Conservation (phyloP, 441 rosid genomes). For the Theobroma grandiflorum region DNA sequence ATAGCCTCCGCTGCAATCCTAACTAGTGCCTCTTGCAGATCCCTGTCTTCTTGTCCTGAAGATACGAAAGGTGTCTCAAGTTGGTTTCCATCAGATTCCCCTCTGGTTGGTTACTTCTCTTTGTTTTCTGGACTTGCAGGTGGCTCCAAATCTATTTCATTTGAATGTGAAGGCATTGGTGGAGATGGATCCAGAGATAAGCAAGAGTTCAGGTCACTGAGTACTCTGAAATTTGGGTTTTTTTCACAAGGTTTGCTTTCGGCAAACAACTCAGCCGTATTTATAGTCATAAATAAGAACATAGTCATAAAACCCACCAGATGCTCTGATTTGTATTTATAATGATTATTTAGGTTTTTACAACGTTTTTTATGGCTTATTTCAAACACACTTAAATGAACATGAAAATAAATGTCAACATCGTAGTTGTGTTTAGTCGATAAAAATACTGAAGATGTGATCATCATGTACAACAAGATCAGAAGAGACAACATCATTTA, state of each 20-base stretch:
- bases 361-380: too few relatives aligned
- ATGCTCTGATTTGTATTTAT: too few relatives aligned
- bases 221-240: slow-evolving; percentile 25
- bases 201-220: slow-evolving; percentile 48
- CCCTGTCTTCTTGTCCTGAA: slow-evolving; percentile 34
- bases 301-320: too few relatives aligned
- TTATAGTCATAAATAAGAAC: too few relatives aligned
- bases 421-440: too few relatives aligned
- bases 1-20: slow-evolving; percentile 63
- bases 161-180: slow-evolving; percentile 18
- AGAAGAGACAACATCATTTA: too few relatives aligned
- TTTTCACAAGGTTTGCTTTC: slow-evolving; percentile 30
- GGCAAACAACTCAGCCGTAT: slow-evolving; percentile 23
- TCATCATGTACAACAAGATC: too few relatives aligned
- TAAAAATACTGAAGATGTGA: too few relatives aligned
- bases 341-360: too few relatives aligned
- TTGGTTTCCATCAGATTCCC: slow-evolving; percentile 52
- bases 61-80: slow-evolving; percentile 40
- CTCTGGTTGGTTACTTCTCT: slow-evolving; percentile 46
- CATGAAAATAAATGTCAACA: too few relatives aligned
- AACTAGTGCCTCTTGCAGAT: slow-evolving; percentile 34
- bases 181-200: slow-evolving; percentile 39
- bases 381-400: too few relatives aligned
- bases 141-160: slow-evolving; percentile 43
- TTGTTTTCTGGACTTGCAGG: slow-evolving; percentile 54